Conservation (phyloP, 2,329 filamentous ascomycete species). For the Arachnomyces sp. region DNA sequence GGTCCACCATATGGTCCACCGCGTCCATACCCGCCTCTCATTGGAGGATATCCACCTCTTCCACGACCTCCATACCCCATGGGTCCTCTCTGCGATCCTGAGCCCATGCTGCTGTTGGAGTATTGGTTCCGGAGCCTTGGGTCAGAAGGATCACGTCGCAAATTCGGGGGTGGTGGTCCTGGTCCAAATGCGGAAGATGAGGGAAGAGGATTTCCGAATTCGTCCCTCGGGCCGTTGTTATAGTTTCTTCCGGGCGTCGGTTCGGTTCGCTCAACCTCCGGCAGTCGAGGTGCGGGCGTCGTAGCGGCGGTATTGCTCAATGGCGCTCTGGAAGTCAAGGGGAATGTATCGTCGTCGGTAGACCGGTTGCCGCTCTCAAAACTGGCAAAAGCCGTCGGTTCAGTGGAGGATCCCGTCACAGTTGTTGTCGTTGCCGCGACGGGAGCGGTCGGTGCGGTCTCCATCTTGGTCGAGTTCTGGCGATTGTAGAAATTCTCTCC, state of each 20-base stretch:
- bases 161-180: conserved; percentile 21
- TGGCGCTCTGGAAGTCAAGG: conserved; percentile 28
- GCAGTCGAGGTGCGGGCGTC: conserved; percentile 3
- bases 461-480: conserved; percentile 40
- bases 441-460: conserved; percentile 47
- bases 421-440: conserved; percentile 48
- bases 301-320: conserved; percentile 19
- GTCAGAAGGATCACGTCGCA: conserved; percentile 37
- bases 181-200: conserved; percentile 23
- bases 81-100: conserved; percentile 31
- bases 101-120: conserved; percentile 41
- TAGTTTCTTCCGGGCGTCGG: conserved; percentile 24
- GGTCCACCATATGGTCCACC: conserved; percentile 32
- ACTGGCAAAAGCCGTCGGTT: conserved; percentile 6
- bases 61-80: conserved; percentile 45
- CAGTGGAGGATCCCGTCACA: conserved; percentile 28
- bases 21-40: conserved; percentile 38
- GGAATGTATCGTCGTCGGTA: conserved; percentile 36
- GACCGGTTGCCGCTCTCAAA: conserved; percentile 13
- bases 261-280: conserved; percentile 19
- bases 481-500: conserved; percentile 83
- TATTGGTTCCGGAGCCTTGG: conserved; percentile 38
- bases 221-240: conserved; percentile 28
- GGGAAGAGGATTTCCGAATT: conserved; percentile 34
- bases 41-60: conserved; percentile 49